These are phyloP conservation scores for Leucocoprinus sp. DNA, from an alignment of 768 basidiomycete genomes.

Conservation along the genomic window DNA sequence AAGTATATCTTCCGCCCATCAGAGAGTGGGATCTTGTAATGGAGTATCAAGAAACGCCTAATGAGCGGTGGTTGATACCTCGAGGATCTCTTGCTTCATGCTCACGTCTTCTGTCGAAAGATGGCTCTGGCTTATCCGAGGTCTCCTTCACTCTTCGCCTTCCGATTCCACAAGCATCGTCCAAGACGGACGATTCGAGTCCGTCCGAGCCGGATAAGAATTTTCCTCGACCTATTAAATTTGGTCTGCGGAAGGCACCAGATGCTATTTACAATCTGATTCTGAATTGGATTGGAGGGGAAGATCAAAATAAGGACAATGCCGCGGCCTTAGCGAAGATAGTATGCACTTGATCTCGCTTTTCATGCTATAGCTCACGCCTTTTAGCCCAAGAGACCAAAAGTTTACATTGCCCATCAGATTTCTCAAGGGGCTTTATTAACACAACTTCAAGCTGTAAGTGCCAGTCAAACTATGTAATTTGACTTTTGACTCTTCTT, in stretches of 20 bases:
- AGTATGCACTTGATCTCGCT: constrained; percentile 24
- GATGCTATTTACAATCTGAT: constrained; percentile 50
- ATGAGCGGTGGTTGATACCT: constrained; percentile 64
- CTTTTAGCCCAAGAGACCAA: constrained; percentile 29
- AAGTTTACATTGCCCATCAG: constrained; percentile 49
- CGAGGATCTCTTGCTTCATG: constrained; percentile 28
- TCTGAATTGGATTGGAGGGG: constrained; percentile 51
- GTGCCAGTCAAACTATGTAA: constrained; percentile 12
- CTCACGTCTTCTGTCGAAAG: constrained; percentile 6
- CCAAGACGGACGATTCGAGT: background rate
- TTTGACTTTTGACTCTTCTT: background rate
- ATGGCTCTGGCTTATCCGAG: background rate
- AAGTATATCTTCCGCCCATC: constrained; percentile 20
- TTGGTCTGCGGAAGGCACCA: constrained; percentile 34
- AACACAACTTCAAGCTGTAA: constrained; percentile 51
- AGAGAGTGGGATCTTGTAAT: constrained; percentile 68
- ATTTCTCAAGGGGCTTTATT: constrained; percentile 49
- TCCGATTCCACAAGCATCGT: constrained; percentile 29
- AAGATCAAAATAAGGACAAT: constrained; percentile 44
- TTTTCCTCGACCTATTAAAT: constrained; percentile 13
- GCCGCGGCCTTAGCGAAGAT: constrained; percentile 32
- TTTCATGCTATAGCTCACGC: background rate
- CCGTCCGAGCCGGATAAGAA: constrained; percentile 1
- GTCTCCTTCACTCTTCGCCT: constrained; percentile 20
- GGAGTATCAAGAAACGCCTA: constrained; percentile 56